Conservation (phyloP, 75 land plant genomes). For the Pinus taeda region DNA sequence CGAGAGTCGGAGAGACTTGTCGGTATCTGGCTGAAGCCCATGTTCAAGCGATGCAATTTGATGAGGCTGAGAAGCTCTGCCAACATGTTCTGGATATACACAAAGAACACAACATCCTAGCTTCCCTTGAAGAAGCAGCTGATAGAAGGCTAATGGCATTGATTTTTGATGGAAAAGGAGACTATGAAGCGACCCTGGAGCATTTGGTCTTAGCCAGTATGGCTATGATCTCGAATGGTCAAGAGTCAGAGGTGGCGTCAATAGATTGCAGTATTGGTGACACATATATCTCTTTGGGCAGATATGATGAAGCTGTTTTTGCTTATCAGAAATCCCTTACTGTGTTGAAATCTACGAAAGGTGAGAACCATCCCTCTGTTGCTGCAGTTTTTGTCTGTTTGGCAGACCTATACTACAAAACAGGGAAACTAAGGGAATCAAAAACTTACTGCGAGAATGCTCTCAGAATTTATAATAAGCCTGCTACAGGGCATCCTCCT, state of each 20-base stretch:
- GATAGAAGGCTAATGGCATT: slow-evolving; percentile 88
- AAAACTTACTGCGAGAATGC: slow-evolving; percentile 84
- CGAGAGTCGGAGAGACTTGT: slow-evolving; percentile 71
- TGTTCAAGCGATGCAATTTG: slow-evolving; percentile 83
- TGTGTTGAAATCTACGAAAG: slow-evolving; percentile 66
- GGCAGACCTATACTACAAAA: slow-evolving; percentile 82
- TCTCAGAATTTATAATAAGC: slow-evolving; percentile 67
- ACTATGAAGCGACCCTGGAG: slow-evolving; percentile 73
- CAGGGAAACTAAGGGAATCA: slow-evolving; percentile 68
- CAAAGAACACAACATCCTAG: slow-evolving; percentile 47
- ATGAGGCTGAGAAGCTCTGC: slow-evolving; percentile 73
- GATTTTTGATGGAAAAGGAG: slow-evolving; percentile 75
- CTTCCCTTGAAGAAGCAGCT: slow-evolving; percentile 75
- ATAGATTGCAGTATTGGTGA: slow-evolving; percentile 72
- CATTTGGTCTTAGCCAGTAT: slow-evolving; percentile 77
- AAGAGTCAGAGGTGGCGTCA: slow-evolving; percentile 51
- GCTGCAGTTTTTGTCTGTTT: slow-evolving; percentile 74
- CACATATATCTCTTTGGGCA: slow-evolving; percentile 44
- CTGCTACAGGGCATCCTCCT: slow-evolving; percentile 34
- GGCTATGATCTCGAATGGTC: slow-evolving; percentile 65
- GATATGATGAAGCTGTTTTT: slow-evolving; percentile 66
- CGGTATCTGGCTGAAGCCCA: slow-evolving; percentile 85
- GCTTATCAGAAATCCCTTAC: slow-evolving; percentile 81
- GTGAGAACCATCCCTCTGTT: slow-evolving; percentile 74
- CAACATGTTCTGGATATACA: slow-evolving; percentile 66